A percentile compares a stretch with the other conserved stretches of the same genome.
These are phyloP conservation scores for Boeremia exigua DNA, from an alignment of 2,329 filamentous ascomycete genomes.

Conservation along the genomic window DNA sequence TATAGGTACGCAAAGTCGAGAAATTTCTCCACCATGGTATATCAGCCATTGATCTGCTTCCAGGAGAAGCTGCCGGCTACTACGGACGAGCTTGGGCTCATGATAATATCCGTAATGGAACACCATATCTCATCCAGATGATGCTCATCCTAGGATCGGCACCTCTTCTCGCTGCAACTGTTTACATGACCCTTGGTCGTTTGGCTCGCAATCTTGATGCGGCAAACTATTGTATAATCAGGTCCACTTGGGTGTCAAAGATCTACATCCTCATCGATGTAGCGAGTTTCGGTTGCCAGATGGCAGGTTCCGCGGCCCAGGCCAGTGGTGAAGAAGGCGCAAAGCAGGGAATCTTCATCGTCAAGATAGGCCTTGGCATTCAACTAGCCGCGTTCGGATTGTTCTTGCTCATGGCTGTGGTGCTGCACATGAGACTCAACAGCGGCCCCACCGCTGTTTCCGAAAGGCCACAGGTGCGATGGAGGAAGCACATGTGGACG, in stretches of 20 bases:
- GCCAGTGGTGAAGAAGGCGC: constrained; percentile 16
- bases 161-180: constrained; percentile 56
- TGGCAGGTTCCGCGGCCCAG: constrained; percentile 26
- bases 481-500: constrained; percentile 19
- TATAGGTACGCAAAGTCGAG: constrained; percentile 48
- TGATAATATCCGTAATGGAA: constrained; percentile 20
- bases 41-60: not conserved
- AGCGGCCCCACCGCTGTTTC: constrained; percentile 13
- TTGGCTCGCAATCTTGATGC: constrained; percentile 50
- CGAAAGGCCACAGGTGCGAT: constrained; percentile 6
- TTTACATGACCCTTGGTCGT: constrained; percentile 58
- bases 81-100: constrained; percentile 23
- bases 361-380: constrained; percentile 21
- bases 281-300: constrained; percentile 25
- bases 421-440: constrained; percentile 20
- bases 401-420: constrained; percentile 19
- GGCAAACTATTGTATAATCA: constrained; percentile 48
- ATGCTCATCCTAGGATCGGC: constrained; percentile 55
- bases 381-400: constrained; percentile 22
- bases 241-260: constrained; percentile 37
- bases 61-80: constrained; percentile 30
- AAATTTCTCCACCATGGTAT: no score
- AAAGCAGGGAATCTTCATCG: constrained; percentile 11
- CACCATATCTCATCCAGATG: constrained; percentile 51
- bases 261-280: constrained; percentile 30